Evolutionary conservation across 768 basidiomycete species (phyloP), one percentile per base, ranked within the genome.

Genomic region (Nidularia pulvinata): DNA sequence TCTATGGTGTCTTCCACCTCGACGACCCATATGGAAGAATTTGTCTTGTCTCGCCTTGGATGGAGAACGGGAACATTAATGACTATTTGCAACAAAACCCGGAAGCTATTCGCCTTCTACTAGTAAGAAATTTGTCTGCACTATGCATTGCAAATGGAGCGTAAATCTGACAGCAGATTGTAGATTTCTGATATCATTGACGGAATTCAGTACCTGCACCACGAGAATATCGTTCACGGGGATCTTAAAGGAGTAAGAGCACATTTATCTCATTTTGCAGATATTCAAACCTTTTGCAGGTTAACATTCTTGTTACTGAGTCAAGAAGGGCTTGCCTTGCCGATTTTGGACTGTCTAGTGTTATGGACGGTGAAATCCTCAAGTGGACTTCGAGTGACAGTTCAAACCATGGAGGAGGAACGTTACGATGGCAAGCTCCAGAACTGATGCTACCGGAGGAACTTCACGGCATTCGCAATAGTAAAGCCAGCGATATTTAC

Each of bases 31-130:
- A 61, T 42, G 57, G 55, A 10, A 62, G 69, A 45, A 54, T 73
- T n/a, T 68, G 70, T 37, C 65, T 73, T 14, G 68, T 74, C 1
- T 71, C 70, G 1, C 70, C 73, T 7, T 74, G 70, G 73, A 73
- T 74, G 71, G 59, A 67, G 30, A 65, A 70, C 46, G 74, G 74
- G 1, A 72, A 70, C 37, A 54, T 72, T 22, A 61, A 59, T 36
- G 62, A 70, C 19, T 69, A 64, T 42, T 48, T 69, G 13, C 50
- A 16, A 7, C 35, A 46, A 5, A 49, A 55, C 33, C 65, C 68
- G 4, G 30, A 53, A 7, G 54, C 55, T 1, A 36, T 58, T 50
- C 59, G 67, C 2, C 55, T 53, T 14, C 49, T 47, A 14, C 30
- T 60, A 49, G 60, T 60, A 34, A 22, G 54, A 19, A 19, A 19